A percentile compares a stretch with the other conserved stretches of the same genome.
These are phyloP conservation scores for Fragosphaeria purpurea DNA, from an alignment of 2,329 filamentous ascomycete species.

Conservation along the genomic window DNA sequence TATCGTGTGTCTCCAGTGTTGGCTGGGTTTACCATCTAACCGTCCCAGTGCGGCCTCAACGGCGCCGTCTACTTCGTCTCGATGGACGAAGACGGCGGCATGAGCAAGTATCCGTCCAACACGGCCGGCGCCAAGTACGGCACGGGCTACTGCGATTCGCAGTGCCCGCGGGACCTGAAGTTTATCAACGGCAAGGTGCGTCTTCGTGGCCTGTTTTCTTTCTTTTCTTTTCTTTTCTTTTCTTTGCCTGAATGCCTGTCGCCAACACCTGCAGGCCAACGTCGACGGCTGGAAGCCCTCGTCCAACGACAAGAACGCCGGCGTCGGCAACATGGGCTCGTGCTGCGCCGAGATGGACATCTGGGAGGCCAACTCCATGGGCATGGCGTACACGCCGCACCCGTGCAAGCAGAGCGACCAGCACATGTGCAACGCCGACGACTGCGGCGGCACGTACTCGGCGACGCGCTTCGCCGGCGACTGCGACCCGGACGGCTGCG, in stretches of 20 bases:
- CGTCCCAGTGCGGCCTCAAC: conserved; percentile 43
- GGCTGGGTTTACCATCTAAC: not conserved
- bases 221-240: not conserved
- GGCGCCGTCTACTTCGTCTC: conserved; percentile 46
- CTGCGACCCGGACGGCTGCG: conserved; percentile 56
- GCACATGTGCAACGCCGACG: conserved; percentile 28
- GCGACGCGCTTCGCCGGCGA: conserved; percentile 29
- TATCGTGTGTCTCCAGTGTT: not conserved
- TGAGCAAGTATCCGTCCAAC: conserved; percentile 33
- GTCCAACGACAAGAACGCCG: conserved; percentile 39
- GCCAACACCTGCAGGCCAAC: conserved; percentile 16
- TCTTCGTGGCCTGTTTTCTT: not conserved
- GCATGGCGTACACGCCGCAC: conserved; percentile 49
- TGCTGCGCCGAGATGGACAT: conserved; percentile 50
- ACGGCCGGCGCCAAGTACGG: conserved; percentile 39
- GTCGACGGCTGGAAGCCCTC: conserved; percentile 38
- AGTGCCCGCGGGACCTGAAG: conserved; percentile 35
- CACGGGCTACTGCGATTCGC: conserved; percentile 41
- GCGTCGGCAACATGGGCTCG: conserved; percentile 36
- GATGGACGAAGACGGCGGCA: conserved; percentile 42
- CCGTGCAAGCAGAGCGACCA: conserved; percentile 39
- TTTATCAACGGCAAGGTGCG: conserved; percentile 30
- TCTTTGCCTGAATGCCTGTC: no score
- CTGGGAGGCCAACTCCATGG: conserved; percentile 55
- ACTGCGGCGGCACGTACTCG: conserved; percentile 39